phyloP scores from a whole-genome alignment of 371 early-diverging fungal genomes.

The Mortierella sp. region DNA sequence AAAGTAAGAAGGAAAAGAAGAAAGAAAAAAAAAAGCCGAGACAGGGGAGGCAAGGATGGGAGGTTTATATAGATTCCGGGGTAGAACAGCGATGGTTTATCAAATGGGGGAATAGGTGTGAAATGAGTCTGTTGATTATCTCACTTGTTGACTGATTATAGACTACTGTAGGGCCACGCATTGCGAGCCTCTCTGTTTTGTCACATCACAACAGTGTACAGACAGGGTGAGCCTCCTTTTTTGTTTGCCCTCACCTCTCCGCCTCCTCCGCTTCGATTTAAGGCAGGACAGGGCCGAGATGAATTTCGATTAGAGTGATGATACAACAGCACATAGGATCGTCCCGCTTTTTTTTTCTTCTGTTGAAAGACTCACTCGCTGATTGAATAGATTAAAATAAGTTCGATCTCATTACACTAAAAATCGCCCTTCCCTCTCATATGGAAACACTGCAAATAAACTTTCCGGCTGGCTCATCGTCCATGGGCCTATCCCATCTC shows the following conservation, averaged over 20 bases:
- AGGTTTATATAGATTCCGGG: constrained; percentile 34
- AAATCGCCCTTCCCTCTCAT: neutral
- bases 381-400: neutral
- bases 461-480: constrained; percentile 16
- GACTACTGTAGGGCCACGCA: neutral
- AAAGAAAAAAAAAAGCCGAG: constrained; percentile 21
- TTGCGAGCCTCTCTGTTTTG: neutral
- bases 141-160: neutral
- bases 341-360: constrained; percentile 15
- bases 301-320: neutral
- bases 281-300: constrained; percentile 14
- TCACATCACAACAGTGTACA: neutral
- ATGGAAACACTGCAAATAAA: constrained; percentile 12
- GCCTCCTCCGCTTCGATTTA: neutral
- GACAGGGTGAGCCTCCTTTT: neutral
- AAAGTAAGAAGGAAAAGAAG: constrained; percentile 8
- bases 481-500: neutral
- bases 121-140: constrained; percentile 27
- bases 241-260: neutral
- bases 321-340: neutral
- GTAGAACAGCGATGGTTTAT: neutral
- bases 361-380: too few species aligned
- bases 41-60: neutral
- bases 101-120: neutral
- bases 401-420: too few species aligned